These are phyloP conservation scores for Oemleria cerasiformis DNA, from an alignment of 306 rosid species.

Conservation along the genomic window DNA sequence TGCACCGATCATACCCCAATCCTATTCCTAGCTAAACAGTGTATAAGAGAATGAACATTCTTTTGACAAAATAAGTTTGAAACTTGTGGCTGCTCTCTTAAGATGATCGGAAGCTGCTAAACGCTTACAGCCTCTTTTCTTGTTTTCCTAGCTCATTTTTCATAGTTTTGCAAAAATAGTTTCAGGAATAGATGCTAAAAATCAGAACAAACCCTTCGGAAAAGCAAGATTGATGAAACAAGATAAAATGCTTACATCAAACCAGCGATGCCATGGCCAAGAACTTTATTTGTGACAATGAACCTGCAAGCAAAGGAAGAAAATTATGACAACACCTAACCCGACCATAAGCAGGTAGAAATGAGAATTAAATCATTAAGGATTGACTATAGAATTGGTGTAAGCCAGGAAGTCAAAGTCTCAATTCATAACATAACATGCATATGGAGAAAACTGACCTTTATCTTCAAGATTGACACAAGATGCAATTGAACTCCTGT, in stretches of 20 bases:
- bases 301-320: constrained; percentile 48
- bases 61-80: not conserved
- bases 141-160: not conserved
- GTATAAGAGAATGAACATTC: not conserved
- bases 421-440: not conserved
- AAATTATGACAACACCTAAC: constrained; percentile 15
- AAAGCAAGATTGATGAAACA: constrained; percentile 6
- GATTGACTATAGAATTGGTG: too few relatives aligned
- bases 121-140: not conserved
- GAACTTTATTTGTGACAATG: constrained; percentile 82
- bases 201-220: not conserved
- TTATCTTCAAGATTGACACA: not conserved
- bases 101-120: not conserved
- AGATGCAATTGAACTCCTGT: not conserved
- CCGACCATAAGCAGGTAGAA: not conserved
- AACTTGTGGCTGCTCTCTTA: not conserved
- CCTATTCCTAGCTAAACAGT: too few relatives aligned
- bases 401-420: too few relatives aligned
- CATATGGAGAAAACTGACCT: too few relatives aligned
- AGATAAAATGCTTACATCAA: constrained; percentile 50
- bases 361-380: not conserved
- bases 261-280: constrained; percentile 74
- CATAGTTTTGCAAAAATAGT: not conserved
- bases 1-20: too few relatives aligned
- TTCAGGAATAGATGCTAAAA: not conserved